Base-by-base conservation (phyloP, 345 rosid genomes). In the Acer campestre region DNA sequence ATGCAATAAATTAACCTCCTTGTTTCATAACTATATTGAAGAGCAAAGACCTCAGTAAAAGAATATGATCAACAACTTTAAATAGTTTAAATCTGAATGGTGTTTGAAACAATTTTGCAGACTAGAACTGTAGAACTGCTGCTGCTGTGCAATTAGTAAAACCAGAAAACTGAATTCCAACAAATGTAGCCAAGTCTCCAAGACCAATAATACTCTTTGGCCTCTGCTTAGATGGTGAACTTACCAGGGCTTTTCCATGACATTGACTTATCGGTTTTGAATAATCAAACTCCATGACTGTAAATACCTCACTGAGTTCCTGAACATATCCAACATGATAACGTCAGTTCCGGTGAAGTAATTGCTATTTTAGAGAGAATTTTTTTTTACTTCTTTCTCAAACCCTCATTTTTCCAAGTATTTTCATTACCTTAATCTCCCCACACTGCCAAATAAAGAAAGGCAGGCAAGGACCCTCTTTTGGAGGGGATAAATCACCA, bases 361-460 rank as follows among this genome's bases (percentile, higher is more conserved):
- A 49, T 7, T 40, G 31, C 38, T 35, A 75, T 67, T 61, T 5
- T 64, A 49, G 40, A 68, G 7, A 16, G 25, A 46, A 20, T 65
- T 72, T n/a, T 7, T 62, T 22, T 55, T 40, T 4, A 13, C 10
- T 56, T 73, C 55, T 40, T 6, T 23, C 16, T 35, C 23, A 56
- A 71, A 68, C 53, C 22, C 46, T 72, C 6, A 22, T 40, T 53
- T 56, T 67, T 63, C 38, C 40, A 51, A 10, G 48, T 22, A 46
- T 1, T 51, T 81, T 3, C 58, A 70, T 82, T 85, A 94, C 99
- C 94, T 84, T 86, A 74, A 83, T 83, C 80, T 89, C 90, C 56
- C 97, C 99, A 84, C 97, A 91, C 83, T 96, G 97, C 98, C 98
- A 94, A 72, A 91, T 69, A 65, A 84, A 89, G 64, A 83, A 90